Conservation (phyloP, 2,329 filamentous ascomycete genomes). For the Mycocentrospora acerina region DNA sequence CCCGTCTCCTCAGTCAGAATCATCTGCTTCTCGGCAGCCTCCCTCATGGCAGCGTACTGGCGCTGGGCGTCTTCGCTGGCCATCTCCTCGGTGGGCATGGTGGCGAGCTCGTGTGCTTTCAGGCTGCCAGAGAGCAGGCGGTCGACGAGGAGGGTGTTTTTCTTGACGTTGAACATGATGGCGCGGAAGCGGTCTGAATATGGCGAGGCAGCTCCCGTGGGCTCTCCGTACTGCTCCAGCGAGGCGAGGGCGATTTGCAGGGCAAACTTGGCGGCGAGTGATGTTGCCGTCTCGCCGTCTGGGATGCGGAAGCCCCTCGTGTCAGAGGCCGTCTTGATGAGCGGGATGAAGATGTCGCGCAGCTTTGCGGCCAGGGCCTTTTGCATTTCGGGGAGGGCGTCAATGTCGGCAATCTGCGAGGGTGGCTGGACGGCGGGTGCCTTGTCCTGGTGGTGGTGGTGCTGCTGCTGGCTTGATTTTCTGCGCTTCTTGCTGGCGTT, state of each 20-base stretch:
- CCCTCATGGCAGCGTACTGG: conserved; percentile 74
- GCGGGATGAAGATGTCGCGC: conserved; percentile 66
- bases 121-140: conserved; percentile 73
- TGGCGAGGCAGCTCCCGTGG: conserved; percentile 43
- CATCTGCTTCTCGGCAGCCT: conserved; percentile 77
- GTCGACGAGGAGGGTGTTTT: conserved; percentile 75
- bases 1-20: conserved; percentile 72
- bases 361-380: conserved; percentile 70
- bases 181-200: conserved; percentile 70
- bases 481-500: conserved; percentile 37
- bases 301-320: conserved; percentile 63
- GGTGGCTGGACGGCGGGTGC: conserved; percentile 5
- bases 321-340: conserved; percentile 68
- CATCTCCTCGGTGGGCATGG: conserved; percentile 88
- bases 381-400: conserved; percentile 62
- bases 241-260: conserved; percentile 76
- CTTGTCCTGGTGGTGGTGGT: conserved; percentile 30
- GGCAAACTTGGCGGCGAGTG: conserved; percentile 68
- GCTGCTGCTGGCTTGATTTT: conserved; percentile 39
- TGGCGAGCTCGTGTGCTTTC: conserved; percentile 73
- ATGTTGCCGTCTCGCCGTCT: conserved; percentile 63
- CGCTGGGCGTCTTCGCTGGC: conserved; percentile 85
- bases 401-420: conserved; percentile 17
- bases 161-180: conserved; percentile 84
- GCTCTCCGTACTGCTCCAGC: conserved; percentile 57